phyloP scores from a whole-genome alignment of 768 basidiomycete species.

The Suillus placidus region DNA sequence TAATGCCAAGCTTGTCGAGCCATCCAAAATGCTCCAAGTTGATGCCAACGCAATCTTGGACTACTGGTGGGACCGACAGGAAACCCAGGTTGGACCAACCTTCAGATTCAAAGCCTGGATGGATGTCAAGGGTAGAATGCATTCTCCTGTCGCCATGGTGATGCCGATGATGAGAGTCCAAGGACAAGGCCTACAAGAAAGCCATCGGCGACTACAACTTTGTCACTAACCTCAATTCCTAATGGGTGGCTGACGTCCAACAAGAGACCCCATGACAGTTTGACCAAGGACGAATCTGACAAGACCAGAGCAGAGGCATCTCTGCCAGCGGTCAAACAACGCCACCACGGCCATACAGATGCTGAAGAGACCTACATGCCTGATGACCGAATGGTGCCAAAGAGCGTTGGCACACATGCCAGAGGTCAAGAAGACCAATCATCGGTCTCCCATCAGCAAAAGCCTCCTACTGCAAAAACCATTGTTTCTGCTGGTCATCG shows the following conservation, averaged over 20 bases:
- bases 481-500: no score
- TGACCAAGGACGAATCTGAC: neutral
- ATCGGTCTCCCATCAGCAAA: no score
- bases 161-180: neutral
- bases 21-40: neutral
- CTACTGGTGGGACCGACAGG: neutral
- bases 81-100: neutral
- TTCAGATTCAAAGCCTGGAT: neutral
- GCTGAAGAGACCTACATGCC: neutral
- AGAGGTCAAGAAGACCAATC: neutral
- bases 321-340: no score
- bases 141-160: neutral
- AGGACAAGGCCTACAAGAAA: neutral
- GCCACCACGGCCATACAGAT: no score
- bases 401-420: neutral
- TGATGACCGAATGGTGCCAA: neutral
- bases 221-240: no score
- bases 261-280: neutral
- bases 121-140: neutral
- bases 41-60: neutral
- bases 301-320: neutral
- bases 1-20: neutral
- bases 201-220: neutral
- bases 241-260: no score
- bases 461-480: no score